A percentile compares a stretch with the other conserved stretches of the same genome.
These are phyloP conservation scores for Pseudomassariella vexata DNA, from an alignment of 2,329 filamentous ascomycete genomes.

Conservation along the genomic window DNA sequence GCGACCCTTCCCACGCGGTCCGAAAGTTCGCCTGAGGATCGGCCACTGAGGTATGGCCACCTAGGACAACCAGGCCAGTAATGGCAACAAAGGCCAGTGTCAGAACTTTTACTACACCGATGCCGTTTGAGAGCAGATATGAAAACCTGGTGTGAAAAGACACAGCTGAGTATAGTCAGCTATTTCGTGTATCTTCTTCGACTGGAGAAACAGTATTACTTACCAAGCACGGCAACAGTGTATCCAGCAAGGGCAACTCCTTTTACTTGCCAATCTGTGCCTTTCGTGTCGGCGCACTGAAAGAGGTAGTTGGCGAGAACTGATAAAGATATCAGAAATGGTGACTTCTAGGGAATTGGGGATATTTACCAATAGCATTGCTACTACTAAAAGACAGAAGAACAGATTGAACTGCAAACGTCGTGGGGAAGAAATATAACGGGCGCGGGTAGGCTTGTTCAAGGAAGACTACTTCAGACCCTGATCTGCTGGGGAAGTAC, in stretches of 20 bases:
- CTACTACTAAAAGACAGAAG: conserved; percentile 60
- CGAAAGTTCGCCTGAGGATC: conserved; percentile 40
- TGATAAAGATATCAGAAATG: not conserved
- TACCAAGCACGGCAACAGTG: conserved; percentile 5
- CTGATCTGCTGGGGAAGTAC: conserved; percentile 62
- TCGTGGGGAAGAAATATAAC: conserved; percentile 56
- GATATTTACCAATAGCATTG: conserved; percentile 47
- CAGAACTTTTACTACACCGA: conserved; percentile 42
- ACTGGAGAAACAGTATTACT: not conserved
- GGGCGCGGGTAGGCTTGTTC: conserved; percentile 63
- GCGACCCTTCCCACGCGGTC: conserved; percentile 36
- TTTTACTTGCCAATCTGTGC: conserved; percentile 6
- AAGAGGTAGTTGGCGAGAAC: conserved; percentile 7
- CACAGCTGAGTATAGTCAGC: conserved; percentile 24
- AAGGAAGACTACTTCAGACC: conserved; percentile 61
- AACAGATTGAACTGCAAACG: conserved; percentile 59
- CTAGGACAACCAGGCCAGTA: conserved; percentile 44
- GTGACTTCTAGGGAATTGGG: not conserved
- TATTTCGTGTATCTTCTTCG: not conserved
- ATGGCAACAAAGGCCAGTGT: conserved; percentile 44
- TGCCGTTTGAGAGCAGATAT: conserved; percentile 36
- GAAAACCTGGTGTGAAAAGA: conserved; percentile 39
- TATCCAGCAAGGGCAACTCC: conserved; percentile 6
- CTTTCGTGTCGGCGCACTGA: not conserved
- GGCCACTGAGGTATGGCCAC: conserved; percentile 36